Conservation (phyloP, 2,329 filamentous ascomycete species). For the Curvularia verruculosa region DNA sequence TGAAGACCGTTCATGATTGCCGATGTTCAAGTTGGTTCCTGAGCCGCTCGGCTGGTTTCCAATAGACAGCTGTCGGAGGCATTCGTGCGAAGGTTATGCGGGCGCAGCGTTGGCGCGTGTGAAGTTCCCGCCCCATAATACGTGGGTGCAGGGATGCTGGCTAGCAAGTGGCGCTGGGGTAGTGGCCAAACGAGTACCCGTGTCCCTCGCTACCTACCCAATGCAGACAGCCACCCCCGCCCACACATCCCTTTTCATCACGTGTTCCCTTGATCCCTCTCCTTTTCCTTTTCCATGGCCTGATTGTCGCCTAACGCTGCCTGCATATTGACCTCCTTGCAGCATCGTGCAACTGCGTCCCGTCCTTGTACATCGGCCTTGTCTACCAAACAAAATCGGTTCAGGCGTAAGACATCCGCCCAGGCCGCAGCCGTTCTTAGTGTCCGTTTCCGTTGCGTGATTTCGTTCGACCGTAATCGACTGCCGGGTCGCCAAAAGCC, state of each 20-base stretch:
- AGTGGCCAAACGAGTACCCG: neutral
- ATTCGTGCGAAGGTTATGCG: neutral
- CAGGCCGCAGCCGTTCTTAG: neutral
- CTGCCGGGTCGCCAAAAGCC: neutral
- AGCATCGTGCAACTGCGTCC: neutral
- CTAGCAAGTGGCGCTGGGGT: neutral
- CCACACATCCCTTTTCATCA: neutral
- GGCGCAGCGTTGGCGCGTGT: neutral
- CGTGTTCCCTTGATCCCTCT: neutral
- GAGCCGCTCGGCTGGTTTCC: conserved; percentile 2
- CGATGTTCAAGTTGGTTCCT: conserved; percentile 2
- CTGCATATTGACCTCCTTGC: neutral
- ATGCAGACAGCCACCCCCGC: neutral
- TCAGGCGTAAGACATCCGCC: neutral
- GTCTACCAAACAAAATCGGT: neutral
- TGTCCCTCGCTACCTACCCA: neutral
- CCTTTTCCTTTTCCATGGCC: neutral
- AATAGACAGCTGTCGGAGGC: neutral
- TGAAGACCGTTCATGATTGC: conserved; percentile 6
- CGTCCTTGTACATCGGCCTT: neutral
- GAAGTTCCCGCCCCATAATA: neutral
- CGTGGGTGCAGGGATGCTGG: neutral
- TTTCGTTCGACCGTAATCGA: neutral
- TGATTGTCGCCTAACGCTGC: neutral
- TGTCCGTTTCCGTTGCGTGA: neutral